Conservation (phyloP, 768 basidiomycete genomes). For the Mycena pura region DNA sequence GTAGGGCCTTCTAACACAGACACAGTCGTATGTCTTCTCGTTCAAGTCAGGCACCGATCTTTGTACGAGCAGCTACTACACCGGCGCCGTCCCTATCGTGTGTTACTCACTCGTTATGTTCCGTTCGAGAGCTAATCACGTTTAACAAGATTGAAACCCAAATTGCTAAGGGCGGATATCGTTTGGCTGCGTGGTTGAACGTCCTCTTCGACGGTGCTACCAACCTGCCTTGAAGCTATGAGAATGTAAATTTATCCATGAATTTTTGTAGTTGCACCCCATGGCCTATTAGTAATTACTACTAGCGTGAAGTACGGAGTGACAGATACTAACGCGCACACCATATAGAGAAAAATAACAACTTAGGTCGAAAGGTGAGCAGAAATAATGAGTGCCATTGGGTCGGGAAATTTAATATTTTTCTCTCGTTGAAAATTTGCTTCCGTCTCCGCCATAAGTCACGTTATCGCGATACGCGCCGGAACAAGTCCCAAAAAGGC, state of each 20-base stretch:
- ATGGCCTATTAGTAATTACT: too few relatives aligned
- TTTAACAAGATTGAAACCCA: constrained; percentile 48
- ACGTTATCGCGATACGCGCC: not conserved
- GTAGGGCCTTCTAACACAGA: not conserved
- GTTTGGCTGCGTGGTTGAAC: constrained; percentile 58
- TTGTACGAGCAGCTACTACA: constrained; percentile 50
- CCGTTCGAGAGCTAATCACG: not conserved
- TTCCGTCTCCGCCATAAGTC: not conserved
- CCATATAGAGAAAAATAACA: too few relatives aligned
- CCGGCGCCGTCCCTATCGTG: constrained; percentile 43
- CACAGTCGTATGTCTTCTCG: constrained; percentile 50
- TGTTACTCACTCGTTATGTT: constrained; percentile 12
- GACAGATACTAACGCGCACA: too few relatives aligned
- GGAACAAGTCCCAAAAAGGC: not conserved
- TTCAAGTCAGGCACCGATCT: constrained; percentile 49
- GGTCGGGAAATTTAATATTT: too few relatives aligned
- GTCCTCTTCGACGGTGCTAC: constrained; percentile 52
- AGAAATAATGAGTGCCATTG: too few relatives aligned
- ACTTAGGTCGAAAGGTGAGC: too few relatives aligned
- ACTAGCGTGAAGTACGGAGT: too few relatives aligned
- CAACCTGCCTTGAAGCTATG: constrained; percentile 40
- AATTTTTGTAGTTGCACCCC: too few relatives aligned
- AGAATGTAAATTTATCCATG: not conserved
- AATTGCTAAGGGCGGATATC: constrained; percentile 54
- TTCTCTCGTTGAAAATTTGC: not conserved